phyloP scores from a whole-genome alignment of 768 basidiomycete species.

The Phaeotremella skinneri region DNA sequence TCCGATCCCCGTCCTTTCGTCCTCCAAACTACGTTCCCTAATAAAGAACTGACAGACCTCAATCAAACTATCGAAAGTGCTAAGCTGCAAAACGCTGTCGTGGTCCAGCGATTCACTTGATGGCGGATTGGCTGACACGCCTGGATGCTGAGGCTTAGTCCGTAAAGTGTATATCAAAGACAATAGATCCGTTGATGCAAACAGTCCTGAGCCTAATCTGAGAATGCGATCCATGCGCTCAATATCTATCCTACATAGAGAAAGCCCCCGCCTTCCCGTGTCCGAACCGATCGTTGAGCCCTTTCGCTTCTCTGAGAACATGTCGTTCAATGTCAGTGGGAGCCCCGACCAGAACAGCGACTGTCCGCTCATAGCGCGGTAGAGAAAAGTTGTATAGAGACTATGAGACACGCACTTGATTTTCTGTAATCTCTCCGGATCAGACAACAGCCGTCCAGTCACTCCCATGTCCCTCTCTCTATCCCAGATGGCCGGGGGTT shows the following conservation, averaged over 20 bases:
- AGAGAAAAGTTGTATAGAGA: not conserved
- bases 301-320: constrained; percentile 62
- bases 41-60: constrained; percentile 65
- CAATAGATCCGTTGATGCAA: no score
- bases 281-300: constrained; percentile 80
- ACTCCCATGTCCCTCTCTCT: constrained; percentile 84
- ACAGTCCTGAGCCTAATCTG: no score
- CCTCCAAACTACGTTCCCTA: constrained; percentile 87
- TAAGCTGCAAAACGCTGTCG: constrained; percentile 72
- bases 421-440: constrained; percentile 70
- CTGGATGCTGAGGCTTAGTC: no score
- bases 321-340: not conserved
- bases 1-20: constrained; percentile 69
- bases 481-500: constrained; percentile 76
- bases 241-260: constrained; percentile 21
- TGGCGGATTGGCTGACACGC: no score
- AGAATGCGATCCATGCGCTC: no score
- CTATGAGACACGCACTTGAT: constrained; percentile 54
- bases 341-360: no score
- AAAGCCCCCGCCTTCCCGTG: constrained; percentile 52
- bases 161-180: no score
- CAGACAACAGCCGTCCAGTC: constrained; percentile 85
- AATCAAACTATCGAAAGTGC: constrained; percentile 68
- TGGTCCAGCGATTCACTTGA: constrained; percentile 66
- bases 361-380: not conserved